Base-by-base conservation (phyloP, 441 rosid genomes). In the Capsella rubella region DNA sequence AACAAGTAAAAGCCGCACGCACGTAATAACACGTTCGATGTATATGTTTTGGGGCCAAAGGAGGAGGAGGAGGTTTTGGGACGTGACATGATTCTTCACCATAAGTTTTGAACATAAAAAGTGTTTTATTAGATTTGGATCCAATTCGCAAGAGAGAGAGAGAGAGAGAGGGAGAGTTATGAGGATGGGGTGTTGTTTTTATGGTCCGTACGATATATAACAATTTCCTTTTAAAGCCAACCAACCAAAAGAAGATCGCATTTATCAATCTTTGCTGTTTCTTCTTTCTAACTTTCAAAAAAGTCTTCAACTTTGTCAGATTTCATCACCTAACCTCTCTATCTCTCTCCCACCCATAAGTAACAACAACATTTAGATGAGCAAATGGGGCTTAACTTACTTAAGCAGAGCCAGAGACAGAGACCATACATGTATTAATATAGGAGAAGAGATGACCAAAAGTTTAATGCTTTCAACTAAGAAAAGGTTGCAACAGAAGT, bases 401-500 rank as follows among this genome's bases (percentile, higher is more conserved):
- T 21, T 62, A 10, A 69, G 42, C 42, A 37, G 42, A 64, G 8
- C 12, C 12, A 51, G 6, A 71, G 6, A 32, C 32, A 71, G 2
- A 56, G 2, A 56, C 53, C 40, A 64, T 21, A 21, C 2, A 21
- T 21, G 25, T 21, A 21, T 21, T 21, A 21, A 21, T 21, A 21
- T 50, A 65, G 52, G 11, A 42, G 50, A 50, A 60, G 57, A 40
- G 53, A 68, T 21, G 15, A 75, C 61, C 10, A 68, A 21, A 55
- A 60, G 64, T 10, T 49, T 37, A 32, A 51, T 21, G 55, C 37
- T 51, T 32, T 64, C 34, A 18, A 18, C 35, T 2, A 14, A 42
- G 64, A 42, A 69, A 25, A 29, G 60, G 64, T 71, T 57, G 80
- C 78, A 85, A 81, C 78, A 78, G 92, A 90, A 93, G 98, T 93